Percentiles rank a stretch among this genome's conserved stretches.
These are phyloP conservation scores for Cryphonectria carpinicola DNA, from an alignment of 2,329 filamentous ascomycete genomes.

Conservation along the genomic window DNA sequence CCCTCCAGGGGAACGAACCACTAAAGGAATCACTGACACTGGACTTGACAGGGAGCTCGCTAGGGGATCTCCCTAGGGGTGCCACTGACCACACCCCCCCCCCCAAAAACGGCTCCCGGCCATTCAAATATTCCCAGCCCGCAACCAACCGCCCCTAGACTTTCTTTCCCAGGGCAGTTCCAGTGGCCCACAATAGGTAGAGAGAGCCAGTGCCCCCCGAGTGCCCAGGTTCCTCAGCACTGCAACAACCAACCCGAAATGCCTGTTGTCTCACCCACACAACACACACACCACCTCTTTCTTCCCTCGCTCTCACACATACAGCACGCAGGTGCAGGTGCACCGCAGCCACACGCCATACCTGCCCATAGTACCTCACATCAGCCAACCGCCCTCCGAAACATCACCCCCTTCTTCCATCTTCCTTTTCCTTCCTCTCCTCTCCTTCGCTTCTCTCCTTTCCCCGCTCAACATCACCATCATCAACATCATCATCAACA, in stretches of 20 bases:
- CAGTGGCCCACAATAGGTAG: neutral
- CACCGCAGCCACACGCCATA: constrained; percentile 6
- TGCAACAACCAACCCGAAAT: neutral
- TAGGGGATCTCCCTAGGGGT: neutral
- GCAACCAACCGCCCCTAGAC: too few species aligned
- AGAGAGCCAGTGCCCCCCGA: neutral
- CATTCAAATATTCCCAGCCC: too few species aligned
- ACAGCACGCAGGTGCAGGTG: neutral
- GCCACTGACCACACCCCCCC: neutral
- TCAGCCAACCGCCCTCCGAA: neutral
- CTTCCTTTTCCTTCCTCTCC: neutral
- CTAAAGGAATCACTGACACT: neutral
- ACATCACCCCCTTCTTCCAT: neutral
- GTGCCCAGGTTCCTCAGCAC: neutral
- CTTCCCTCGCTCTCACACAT: neutral
- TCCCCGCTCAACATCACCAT: neutral
- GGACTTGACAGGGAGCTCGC: neutral
- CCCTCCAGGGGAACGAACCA: neutral
- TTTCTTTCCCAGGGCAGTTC: too few species aligned
- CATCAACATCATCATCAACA: neutral
- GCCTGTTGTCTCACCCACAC: neutral
- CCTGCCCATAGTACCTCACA: neutral
- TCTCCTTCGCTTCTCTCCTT: neutral
- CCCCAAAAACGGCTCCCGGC: too few species aligned
- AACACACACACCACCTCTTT: neutral